A percentile compares a stretch with the other conserved stretches of the same genome.
phyloP scores from a whole-genome alignment of 768 basidiomycete species.

The Pleurotus citrinopileatus region DNA sequence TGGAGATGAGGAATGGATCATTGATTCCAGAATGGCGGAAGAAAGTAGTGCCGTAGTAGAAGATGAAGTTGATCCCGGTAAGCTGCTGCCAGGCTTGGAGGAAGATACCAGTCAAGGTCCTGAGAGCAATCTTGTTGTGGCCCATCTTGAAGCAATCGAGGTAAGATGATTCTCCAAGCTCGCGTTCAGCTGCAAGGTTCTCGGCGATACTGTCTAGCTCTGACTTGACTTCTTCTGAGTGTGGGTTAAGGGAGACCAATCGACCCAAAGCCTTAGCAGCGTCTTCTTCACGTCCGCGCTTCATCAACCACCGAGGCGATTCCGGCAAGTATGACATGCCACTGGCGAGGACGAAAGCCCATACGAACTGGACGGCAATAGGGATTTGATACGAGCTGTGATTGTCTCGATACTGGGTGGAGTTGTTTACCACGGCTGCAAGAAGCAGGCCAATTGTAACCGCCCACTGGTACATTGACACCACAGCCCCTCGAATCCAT shows the following conservation, averaged over 20 bases:
- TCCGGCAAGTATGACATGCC: constrained; percentile 79
- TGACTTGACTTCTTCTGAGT: constrained; percentile 49
- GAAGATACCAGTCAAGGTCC: constrained; percentile 79
- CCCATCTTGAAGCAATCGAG: constrained; percentile 54
- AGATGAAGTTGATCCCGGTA: constrained; percentile 77
- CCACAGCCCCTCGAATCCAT: constrained; percentile 73
- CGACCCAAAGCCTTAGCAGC: constrained; percentile 62
- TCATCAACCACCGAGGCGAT: constrained; percentile 78
- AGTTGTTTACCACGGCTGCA: constrained; percentile 68
- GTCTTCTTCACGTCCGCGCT: constrained; percentile 55
- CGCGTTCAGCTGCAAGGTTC: constrained; percentile 62
- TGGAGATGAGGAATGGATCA: constrained; percentile 58
- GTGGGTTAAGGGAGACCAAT: constrained; percentile 51
- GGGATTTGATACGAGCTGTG: constrained; percentile 67
- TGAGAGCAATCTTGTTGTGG: constrained; percentile 60
- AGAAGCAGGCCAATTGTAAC: constrained; percentile 77
- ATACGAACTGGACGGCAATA: constrained; percentile 75
- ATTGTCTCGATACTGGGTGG: constrained; percentile 50
- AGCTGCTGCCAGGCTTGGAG: constrained; percentile 73
- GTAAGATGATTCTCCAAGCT: constrained; percentile 60
- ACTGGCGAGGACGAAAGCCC: constrained; percentile 65
- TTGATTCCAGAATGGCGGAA: constrained; percentile 56
- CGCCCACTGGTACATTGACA: constrained; percentile 68
- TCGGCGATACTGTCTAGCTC: constrained; percentile 48
- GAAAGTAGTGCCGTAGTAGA: constrained; percentile 72